These are phyloP conservation scores for Cordyceps cicadae DNA, from an alignment of 2,329 filamentous ascomycete genomes.

Conservation along the genomic window DNA sequence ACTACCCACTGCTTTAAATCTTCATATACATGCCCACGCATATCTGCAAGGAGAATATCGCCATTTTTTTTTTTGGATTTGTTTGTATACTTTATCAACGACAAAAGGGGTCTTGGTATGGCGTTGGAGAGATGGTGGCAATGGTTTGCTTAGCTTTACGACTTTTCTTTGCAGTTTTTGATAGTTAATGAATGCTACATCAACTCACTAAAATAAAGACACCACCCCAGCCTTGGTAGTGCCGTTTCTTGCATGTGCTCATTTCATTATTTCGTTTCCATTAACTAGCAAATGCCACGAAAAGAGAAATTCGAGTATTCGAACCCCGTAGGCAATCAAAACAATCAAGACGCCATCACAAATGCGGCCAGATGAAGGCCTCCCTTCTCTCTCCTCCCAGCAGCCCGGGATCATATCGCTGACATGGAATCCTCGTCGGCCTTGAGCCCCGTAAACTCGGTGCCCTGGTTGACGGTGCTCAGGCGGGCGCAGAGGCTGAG, in stretches of 20 bases:
- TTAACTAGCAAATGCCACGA: background rate
- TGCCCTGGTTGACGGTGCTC: constrained; percentile 73
- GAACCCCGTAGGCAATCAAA: background rate
- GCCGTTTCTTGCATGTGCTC: background rate
- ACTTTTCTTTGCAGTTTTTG: background rate
- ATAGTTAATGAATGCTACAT: background rate
- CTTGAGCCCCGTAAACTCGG: constrained; percentile 52
- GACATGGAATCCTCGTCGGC: constrained; percentile 44
- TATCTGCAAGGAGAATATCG: constrained; percentile 4
- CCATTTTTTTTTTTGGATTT: background rate
- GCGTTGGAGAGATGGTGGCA: constrained; percentile 1
- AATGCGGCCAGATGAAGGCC: background rate
- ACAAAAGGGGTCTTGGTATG: constrained; percentile 4
- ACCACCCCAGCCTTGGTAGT: too few relatives aligned
- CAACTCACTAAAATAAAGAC: background rate
- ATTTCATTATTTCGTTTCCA: background rate
- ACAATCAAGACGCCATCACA: background rate
- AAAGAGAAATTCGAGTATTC: background rate
- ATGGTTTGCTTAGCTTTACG: background rate
- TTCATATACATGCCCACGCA: constrained; percentile 6
- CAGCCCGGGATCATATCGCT: background rate
- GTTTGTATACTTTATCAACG: background rate
- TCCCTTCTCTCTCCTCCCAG: background rate
- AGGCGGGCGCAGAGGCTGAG: constrained; percentile 77
- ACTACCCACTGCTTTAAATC: background rate